These are phyloP conservation scores for Clonostachys rosea DNA, from an alignment of 2,329 filamentous ascomycete species.

Conservation along the genomic window DNA sequence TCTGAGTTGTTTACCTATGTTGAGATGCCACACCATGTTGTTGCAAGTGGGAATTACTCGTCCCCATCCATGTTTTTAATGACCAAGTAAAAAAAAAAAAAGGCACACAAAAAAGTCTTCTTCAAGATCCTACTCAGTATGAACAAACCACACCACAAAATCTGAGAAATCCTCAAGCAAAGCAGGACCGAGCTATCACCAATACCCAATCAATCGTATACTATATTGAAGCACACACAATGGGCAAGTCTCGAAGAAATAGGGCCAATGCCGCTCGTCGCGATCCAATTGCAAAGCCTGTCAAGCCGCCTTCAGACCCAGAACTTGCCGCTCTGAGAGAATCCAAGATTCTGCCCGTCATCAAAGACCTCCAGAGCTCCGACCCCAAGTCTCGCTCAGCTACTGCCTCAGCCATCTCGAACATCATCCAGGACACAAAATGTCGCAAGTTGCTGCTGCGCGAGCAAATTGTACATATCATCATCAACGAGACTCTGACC, in stretches of 20 bases:
- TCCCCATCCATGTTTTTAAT: no score
- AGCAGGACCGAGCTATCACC: no score
- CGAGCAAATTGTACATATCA: conserved; percentile 59
- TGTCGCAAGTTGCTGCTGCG: conserved; percentile 62
- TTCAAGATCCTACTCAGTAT: no score
- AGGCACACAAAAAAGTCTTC: no score
- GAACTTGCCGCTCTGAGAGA: conserved; percentile 60
- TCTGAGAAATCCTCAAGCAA: no score
- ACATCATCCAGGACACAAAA: conserved; percentile 55
- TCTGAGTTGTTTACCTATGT: no score
- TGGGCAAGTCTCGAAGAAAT: conserved; percentile 58
- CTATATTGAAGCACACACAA: conserved; percentile 20
- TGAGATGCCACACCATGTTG: no score
- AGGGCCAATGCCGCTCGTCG: conserved; percentile 41
- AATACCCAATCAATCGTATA: not conserved
- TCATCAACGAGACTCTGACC: conserved; percentile 60
- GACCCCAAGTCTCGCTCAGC: conserved; percentile 54
- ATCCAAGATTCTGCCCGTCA: conserved; percentile 57
- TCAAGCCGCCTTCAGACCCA: conserved; percentile 59
- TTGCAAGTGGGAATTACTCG: no score
- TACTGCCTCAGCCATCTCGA: conserved; percentile 55
- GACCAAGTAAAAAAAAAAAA: no score
- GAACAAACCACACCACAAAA: no score
- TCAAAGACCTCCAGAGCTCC: conserved; percentile 54
- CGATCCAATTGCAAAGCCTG: conserved; percentile 51